Evolutionary conservation across 306 rosid species (phyloP).

Genomic region (Vigna mungo): DNA sequence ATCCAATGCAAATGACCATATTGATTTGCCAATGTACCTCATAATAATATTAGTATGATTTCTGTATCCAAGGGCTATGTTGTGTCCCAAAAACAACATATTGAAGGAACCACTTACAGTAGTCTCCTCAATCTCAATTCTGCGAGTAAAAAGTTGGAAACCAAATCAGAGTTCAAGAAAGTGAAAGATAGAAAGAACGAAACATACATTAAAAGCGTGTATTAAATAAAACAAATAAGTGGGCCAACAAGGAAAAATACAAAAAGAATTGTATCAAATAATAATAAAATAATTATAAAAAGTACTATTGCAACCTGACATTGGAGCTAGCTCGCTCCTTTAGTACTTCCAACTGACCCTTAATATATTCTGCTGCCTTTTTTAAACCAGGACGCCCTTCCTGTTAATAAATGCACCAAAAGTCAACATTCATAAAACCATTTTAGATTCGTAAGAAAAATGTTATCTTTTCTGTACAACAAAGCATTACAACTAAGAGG

Average conservation of each 20-base stretch:
- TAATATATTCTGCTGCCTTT: constrained; percentile 81
- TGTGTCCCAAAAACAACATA: constrained; percentile 83
- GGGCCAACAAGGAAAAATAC: not conserved
- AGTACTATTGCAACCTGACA: constrained; percentile 58
- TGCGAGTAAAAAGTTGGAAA: constrained; percentile 46
- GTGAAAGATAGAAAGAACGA: not conserved
- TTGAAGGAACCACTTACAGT: constrained; percentile 87
- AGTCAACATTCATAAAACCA: constrained; percentile 43
- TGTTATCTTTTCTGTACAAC: too few relatives aligned
- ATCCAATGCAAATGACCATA: constrained; percentile 30
- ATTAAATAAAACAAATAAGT: not conserved
- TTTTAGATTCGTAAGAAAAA: not conserved
- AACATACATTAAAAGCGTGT: not conserved
- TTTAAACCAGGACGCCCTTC: constrained; percentile 95
- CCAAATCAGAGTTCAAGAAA: not conserved
- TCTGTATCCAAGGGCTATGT: constrained; percentile 86
- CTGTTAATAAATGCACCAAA: constrained; percentile 54
- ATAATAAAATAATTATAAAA: not conserved
- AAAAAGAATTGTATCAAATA: constrained; percentile 10
- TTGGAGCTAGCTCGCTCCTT: constrained; percentile 74
- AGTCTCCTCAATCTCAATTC: constrained; percentile 91
- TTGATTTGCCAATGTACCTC: constrained; percentile 63
- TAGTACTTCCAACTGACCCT: constrained; percentile 66
- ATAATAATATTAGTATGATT: constrained; percentile 76
- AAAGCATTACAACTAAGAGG: too few relatives aligned